A percentile compares a stretch with the other conserved stretches of the same genome.
Conservation (phyloP, 2,329 filamentous ascomycete genomes). For the Phialophora expanda region DNA sequence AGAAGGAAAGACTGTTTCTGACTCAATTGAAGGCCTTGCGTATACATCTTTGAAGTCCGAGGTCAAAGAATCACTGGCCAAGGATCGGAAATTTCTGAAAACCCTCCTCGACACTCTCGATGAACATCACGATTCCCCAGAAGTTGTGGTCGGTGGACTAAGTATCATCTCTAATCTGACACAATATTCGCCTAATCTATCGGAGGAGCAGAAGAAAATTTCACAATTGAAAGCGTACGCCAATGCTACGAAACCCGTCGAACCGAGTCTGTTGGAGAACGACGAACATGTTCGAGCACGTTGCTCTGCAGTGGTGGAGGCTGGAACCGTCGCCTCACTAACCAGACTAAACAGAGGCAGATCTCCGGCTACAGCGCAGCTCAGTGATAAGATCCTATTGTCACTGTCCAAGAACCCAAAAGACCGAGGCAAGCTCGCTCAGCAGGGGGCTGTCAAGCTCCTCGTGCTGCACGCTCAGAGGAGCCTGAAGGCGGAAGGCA, state of each 20-base stretch:
- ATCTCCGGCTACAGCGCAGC: conserved; percentile 70
- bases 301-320: conserved; percentile 78
- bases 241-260: conserved; percentile 74
- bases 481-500: conserved; percentile 28
- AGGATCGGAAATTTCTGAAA: conserved; percentile 70
- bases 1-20: conserved; percentile 64
- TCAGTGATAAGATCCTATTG: conserved; percentile 77
- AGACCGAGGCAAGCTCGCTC: conserved; percentile 78
- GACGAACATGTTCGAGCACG: conserved; percentile 75
- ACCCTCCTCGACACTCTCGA: conserved; percentile 63
- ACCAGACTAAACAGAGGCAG: conserved; percentile 74
- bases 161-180: conserved; percentile 87
- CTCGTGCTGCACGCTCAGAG: conserved; percentile 70
- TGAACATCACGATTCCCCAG: conserved; percentile 64
- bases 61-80: conserved; percentile 79
- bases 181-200: conserved; percentile 73
- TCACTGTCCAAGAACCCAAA: conserved; percentile 75
- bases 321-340: conserved; percentile 76
- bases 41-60: conserved; percentile 86
- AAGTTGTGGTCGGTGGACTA: conserved; percentile 80
- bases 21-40: conserved; percentile 86
- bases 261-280: conserved; percentile 71
- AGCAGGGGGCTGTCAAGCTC: conserved; percentile 90
- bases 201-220: conserved; percentile 92
- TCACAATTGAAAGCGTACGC: conserved; percentile 92